These are phyloP conservation scores for Cicer cuneatum DNA, from an alignment of 306 rosid genomes.

Conservation along the genomic window DNA sequence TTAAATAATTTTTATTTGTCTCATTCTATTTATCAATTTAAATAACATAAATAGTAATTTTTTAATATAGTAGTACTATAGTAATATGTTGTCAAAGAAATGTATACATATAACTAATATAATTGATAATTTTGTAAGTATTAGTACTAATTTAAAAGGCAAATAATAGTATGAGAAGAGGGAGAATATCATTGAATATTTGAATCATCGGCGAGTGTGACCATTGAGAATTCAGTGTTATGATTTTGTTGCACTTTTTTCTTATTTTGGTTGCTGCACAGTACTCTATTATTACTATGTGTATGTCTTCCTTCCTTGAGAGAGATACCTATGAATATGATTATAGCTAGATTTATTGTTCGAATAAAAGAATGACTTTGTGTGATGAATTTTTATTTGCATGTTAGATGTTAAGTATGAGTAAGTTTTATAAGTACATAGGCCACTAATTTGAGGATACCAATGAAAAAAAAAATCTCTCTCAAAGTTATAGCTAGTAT, in stretches of 20 bases:
- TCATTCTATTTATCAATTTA: not conserved
- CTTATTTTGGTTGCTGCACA: constrained; percentile 3
- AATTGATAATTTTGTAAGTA: not conserved
- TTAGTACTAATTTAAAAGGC: not conserved
- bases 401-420: constrained; percentile 5
- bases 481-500: not conserved
- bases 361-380: not conserved
- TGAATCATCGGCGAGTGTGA: not conserved
- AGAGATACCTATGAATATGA: not conserved
- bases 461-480: not conserved
- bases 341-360: not conserved
- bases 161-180: not conserved
- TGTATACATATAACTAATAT: not conserved
- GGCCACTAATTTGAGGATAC: constrained; percentile 1
- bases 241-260: constrained; percentile 26
- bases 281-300: not conserved
- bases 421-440: constrained; percentile 10
- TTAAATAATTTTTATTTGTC: constrained; percentile 6
- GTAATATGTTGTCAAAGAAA: not conserved
- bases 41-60: not conserved
- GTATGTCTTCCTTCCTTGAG: constrained; percentile 6
- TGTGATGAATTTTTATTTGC: constrained; percentile 13
- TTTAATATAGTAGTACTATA: not conserved
- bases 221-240: not conserved
- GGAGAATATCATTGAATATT: not conserved